Conservation (phyloP, 2,329 filamentous ascomycete species). For the Fusarium dimerum region DNA sequence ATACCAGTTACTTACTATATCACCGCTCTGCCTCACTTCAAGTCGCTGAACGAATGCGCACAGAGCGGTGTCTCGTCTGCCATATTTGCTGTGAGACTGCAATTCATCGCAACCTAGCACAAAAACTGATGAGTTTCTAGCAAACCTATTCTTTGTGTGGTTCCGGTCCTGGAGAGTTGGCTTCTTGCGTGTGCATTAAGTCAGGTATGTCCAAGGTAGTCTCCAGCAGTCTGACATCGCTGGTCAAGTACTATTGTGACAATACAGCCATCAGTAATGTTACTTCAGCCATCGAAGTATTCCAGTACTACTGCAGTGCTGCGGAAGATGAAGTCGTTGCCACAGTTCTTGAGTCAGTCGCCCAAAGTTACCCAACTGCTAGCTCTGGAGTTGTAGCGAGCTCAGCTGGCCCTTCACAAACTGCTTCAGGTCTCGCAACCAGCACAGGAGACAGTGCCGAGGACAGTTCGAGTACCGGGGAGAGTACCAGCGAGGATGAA, state of each 20-base stretch:
- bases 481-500: slow-evolving; percentile 7
- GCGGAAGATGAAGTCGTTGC: slow-evolving; percentile 43
- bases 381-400: slow-evolving; percentile 12
- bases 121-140: slow-evolving; percentile 11
- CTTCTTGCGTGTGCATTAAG: slow-evolving; percentile 55
- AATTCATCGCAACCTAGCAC: no score
- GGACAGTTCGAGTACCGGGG: background rate
- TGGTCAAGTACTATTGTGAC: slow-evolving; percentile 46
- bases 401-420: slow-evolving; percentile 13
- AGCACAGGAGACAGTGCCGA: background rate
- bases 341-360: slow-evolving; percentile 42
- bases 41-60: slow-evolving; percentile 47
- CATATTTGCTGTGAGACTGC: slow-evolving; percentile 39
- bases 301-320: slow-evolving; percentile 52
- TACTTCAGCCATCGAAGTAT: slow-evolving; percentile 47
- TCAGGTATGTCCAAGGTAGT: slow-evolving; percentile 46
- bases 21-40: slow-evolving; percentile 50
- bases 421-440: slow-evolving; percentile 12
- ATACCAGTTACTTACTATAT: slow-evolving; percentile 54
- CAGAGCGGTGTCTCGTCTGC: slow-evolving; percentile 44
- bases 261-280: slow-evolving; percentile 46
- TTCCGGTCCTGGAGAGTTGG: slow-evolving; percentile 48
- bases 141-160: slow-evolving; percentile 44
- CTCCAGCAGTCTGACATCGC: slow-evolving; percentile 44
- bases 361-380: slow-evolving; percentile 14